phyloP scores from a whole-genome alignment of 2,329 filamentous ascomycete species.

The Clarireedia hainanense region DNA sequence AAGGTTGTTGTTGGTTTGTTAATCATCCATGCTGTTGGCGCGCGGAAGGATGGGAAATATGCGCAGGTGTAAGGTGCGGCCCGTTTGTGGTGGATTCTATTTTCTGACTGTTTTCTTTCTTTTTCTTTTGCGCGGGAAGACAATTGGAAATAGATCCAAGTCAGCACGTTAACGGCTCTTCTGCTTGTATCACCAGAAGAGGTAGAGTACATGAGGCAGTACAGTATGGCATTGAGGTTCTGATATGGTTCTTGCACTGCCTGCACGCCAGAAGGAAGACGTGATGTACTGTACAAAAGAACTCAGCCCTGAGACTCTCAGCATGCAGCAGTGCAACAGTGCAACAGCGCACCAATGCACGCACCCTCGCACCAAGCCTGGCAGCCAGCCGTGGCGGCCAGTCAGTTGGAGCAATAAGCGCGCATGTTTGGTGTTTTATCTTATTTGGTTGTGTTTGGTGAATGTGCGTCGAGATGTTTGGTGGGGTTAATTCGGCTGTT shows the following conservation, averaged over 20 bases:
- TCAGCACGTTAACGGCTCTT: background rate
- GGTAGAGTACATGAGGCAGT: background rate
- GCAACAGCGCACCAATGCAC: no score
- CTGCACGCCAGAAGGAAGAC: background rate
- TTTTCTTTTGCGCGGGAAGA: background rate
- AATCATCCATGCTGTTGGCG: constrained; percentile 3
- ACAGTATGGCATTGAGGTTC: background rate
- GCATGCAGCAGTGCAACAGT: no score
- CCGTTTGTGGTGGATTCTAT: constrained; percentile 1
- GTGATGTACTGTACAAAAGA: background rate
- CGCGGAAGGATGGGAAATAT: constrained; percentile 5
- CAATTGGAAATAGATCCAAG: background rate
- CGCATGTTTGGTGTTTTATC: background rate
- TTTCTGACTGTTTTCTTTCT: background rate
- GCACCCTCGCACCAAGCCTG: background rate
- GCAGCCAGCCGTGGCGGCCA: background rate
- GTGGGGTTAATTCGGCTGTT: background rate
- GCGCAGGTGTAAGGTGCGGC: background rate
- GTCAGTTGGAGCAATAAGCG: background rate
- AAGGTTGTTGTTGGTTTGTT: background rate
- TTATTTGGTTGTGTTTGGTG: no score
- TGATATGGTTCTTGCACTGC: constrained; percentile 5
- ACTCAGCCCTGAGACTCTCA: no score
- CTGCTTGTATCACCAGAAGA: background rate
- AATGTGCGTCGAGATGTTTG: background rate